Evolutionary conservation across 176 grass and related monocot species (phyloP).

Genomic region (Musa itinerans): DNA sequence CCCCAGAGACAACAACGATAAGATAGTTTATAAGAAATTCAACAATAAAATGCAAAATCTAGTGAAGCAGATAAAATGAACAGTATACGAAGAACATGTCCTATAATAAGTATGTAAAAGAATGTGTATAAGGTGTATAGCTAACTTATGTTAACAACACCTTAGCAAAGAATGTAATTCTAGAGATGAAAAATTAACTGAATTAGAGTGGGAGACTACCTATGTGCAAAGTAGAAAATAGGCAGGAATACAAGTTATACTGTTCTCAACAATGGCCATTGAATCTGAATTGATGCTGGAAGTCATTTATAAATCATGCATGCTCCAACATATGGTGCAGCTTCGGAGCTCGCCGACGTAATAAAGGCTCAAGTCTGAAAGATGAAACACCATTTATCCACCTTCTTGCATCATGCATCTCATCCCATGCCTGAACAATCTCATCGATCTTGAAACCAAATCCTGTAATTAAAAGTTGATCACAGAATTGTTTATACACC

Average conservation of each 20-base stretch:
- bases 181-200: no score
- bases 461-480: conserved; percentile 24
- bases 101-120: no score
- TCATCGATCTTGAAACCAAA: conserved; percentile 80
- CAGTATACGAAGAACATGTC: no score
- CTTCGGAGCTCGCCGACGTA: conserved; percentile 60
- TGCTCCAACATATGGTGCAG: conserved; percentile 53
- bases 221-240: neutral
- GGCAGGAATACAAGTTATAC: neutral
- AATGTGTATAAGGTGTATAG: no score
- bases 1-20: no score
- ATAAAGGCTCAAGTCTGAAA: conserved; percentile 79
- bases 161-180: no score
- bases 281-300: conserved; percentile 1
- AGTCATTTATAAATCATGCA: conserved; percentile 35
- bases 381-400: conserved; percentile 69
- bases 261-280: neutral
- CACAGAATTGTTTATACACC: neutral
- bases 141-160: no score
- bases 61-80: no score
- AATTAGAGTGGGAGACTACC: neutral
- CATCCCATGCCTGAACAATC: conserved; percentile 90
- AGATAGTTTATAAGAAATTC: no score
- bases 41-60: no score
- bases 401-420: conserved; percentile 82